phyloP scores from a whole-genome alignment of 2,329 filamentous ascomycete genomes.

The Fusarium sarcochroum region DNA sequence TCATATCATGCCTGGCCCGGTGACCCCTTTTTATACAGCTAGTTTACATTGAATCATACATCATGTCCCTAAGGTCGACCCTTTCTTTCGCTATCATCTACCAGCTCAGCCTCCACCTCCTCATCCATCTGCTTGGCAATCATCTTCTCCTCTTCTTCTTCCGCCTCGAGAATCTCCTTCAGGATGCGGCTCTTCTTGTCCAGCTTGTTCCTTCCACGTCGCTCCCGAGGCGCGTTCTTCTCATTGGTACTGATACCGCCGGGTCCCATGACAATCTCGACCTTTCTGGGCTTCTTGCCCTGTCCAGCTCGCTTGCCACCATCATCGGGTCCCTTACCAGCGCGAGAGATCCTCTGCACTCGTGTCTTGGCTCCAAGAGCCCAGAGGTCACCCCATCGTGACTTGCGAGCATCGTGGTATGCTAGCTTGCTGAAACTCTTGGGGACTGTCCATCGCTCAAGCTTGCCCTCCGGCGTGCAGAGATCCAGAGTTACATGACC shows the following conservation, averaged over 20 bases:
- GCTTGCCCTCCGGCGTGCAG: conserved; percentile 86
- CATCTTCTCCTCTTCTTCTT: conserved; percentile 51
- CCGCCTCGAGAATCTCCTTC: conserved; percentile 56
- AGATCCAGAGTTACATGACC: conserved; percentile 92
- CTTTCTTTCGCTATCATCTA: conserved; percentile 34
- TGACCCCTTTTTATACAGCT: conserved; percentile 38
- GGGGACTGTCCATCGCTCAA: conserved; percentile 95
- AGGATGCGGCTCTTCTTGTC: conserved; percentile 57
- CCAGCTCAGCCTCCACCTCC: conserved; percentile 50
- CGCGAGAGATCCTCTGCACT: conserved; percentile 70
- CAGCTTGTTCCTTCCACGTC: conserved; percentile 60
- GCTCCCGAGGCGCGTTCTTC: conserved; percentile 53
- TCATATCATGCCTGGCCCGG: conserved; percentile 10
- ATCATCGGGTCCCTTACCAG: conserved; percentile 67
- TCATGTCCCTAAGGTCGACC: conserved; percentile 10
- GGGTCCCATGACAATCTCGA: conserved; percentile 53
- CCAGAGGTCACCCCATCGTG: conserved; percentile 94
- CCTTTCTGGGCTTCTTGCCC: conserved; percentile 58
- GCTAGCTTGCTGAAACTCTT: conserved; percentile 84
- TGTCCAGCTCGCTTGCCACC: conserved; percentile 61
- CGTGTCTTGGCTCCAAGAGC: conserved; percentile 93
- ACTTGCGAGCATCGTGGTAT: conserved; percentile 93
- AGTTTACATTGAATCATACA: conserved; percentile 38
- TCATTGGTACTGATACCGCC: conserved; percentile 58
- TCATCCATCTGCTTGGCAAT: conserved; percentile 52